Percentiles rank a stretch among this genome's conserved stretches.
phyloP scores from a whole-genome alignment of 2,329 filamentous ascomycete genomes.

The Scolecobasidium constrictum region DNA sequence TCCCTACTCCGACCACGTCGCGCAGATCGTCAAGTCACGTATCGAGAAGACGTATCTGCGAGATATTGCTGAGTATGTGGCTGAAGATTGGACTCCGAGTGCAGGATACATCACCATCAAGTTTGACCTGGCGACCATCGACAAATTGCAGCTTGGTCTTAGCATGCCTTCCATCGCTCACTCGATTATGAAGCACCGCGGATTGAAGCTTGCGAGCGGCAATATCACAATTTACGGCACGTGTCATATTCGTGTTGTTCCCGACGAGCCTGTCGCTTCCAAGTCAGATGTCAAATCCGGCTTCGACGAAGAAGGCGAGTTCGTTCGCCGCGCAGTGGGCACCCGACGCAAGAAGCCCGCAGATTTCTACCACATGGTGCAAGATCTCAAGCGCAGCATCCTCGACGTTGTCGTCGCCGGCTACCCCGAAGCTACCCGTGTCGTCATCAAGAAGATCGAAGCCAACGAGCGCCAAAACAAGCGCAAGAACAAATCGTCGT shows the following conservation, averaged over 20 bases:
- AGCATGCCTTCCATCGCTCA: conserved; percentile 59
- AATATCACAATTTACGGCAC: conserved; percentile 25
- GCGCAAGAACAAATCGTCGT: background rate
- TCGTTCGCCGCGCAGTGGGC: conserved; percentile 33
- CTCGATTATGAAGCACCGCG: conserved; percentile 71
- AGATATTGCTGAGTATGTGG: conserved; percentile 69
- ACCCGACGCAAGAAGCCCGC: conserved; percentile 40
- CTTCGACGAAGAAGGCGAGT: conserved; percentile 5
- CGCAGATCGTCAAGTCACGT: conserved; percentile 81
- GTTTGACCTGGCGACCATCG: conserved; percentile 68
- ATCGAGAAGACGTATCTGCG: conserved; percentile 91
- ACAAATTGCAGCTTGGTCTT: conserved; percentile 73
- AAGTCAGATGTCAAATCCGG: conserved; percentile 11
- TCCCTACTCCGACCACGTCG: conserved; percentile 61
- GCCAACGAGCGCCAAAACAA: background rate
- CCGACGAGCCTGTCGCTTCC: conserved; percentile 43
- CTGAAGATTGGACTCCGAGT: conserved; percentile 77
- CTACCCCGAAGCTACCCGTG: conserved; percentile 73
- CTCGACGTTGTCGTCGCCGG: conserved; percentile 81
- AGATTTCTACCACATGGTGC: conserved; percentile 66
- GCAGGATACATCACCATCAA: conserved; percentile 69
- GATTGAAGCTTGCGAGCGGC: conserved; percentile 68
- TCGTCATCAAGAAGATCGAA: conserved; percentile 77
- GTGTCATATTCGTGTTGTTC: conserved; percentile 59
- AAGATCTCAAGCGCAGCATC: conserved; percentile 71